Conservation (phyloP, 495 filamentous ascomycete genomes). For the Penicillium cinerascens region DNA sequence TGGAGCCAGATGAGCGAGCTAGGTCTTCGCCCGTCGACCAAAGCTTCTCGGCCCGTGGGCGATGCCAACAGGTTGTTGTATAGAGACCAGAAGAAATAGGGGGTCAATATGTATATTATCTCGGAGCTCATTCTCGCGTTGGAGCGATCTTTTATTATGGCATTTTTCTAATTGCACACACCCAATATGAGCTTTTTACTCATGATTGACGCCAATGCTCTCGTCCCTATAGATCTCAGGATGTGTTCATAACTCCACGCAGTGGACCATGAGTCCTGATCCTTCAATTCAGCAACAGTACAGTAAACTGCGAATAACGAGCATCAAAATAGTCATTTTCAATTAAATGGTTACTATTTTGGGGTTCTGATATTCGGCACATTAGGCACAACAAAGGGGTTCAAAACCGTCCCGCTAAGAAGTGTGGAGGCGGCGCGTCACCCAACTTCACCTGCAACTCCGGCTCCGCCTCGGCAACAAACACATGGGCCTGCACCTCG, state of each 20-base stretch:
- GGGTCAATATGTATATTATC: not conserved
- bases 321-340: not conserved
- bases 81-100: conserved; percentile 13
- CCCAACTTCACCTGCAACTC: conserved; percentile 7
- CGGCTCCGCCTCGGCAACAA: conserved; percentile 10
- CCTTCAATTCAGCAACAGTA: not conserved
- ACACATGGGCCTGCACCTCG: conserved; percentile 8
- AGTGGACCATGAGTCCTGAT: not conserved
- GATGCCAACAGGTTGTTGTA: conserved; percentile 29
- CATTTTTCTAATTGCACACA: not conserved
- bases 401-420: not conserved
- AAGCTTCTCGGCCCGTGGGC: conserved; percentile 18
- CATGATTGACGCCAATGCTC: not conserved
- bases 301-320: not conserved
- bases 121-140: not conserved
- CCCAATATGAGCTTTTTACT: not conserved
- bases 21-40: conserved; percentile 54
- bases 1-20: conserved; percentile 72
- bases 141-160: not conserved
- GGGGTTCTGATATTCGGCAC: not conserved
- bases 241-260: not conserved
- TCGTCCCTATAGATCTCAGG: not conserved
- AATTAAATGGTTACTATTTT: not conserved
- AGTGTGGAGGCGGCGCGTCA: conserved; percentile 11
- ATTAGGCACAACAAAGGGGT: not conserved